Conservation (phyloP, 371 early-diverging fungal species). For the Mortierella sp. region DNA sequence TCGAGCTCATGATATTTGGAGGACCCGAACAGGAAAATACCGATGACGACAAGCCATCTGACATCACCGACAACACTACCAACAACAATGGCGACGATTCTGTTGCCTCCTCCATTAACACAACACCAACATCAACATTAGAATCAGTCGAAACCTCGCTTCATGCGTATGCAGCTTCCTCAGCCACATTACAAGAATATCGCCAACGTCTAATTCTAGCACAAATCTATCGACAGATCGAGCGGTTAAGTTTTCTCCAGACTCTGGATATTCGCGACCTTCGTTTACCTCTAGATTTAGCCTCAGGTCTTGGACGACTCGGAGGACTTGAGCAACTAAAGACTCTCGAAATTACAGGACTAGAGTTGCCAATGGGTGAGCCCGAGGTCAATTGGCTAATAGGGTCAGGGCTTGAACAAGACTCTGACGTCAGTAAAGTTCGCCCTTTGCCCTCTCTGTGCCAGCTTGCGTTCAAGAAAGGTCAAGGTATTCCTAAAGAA, state of each 20-base stretch:
- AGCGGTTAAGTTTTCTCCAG: conserved; percentile 9
- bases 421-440: not conserved
- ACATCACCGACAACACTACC: no score
- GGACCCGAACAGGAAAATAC: conserved; percentile 1
- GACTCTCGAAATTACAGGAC: conserved; percentile 20
- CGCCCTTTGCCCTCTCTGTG: conserved; percentile 6
- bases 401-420: not conserved
- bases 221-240: conserved; percentile 33
- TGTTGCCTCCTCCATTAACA: not conserved
- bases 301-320: conserved; percentile 21
- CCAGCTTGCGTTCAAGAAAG: conserved; percentile 18
- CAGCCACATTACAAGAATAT: conserved; percentile 21
- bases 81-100: no score
- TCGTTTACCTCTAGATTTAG: conserved; percentile 26
- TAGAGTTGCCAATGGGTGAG: conserved; percentile 18
- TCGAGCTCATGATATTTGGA: conserved; percentile 28
- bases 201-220: conserved; percentile 22
- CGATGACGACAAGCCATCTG: not conserved
- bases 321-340: conserved; percentile 17
- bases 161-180: not conserved
- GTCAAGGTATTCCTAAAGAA: conserved; percentile 11
- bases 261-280: conserved; percentile 28
- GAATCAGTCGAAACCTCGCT: not conserved
- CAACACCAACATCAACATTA: not conserved
- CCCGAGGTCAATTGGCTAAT: conserved; percentile 29